A percentile compares a stretch with the other conserved stretches of the same genome.
phyloP scores from a whole-genome alignment of 1,139 yeast species.

The Kodamaea sp. region DNA sequence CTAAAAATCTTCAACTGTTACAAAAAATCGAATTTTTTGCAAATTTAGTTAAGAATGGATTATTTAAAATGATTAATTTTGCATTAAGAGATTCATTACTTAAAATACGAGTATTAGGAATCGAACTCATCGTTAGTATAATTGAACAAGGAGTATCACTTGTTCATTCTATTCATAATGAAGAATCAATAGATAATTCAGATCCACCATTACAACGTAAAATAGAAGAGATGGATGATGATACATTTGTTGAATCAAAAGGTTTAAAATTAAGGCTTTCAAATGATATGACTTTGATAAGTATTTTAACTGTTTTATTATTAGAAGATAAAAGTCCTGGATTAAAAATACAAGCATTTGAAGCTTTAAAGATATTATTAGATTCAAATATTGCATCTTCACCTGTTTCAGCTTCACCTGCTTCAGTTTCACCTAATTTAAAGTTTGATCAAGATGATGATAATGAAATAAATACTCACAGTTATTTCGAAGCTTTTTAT shows the following conservation, averaged over 20 bases:
- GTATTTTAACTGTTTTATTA: constrained; percentile 58
- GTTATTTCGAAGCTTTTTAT: constrained; percentile 62
- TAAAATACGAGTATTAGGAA: constrained; percentile 64
- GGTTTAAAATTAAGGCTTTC: constrained; percentile 35
- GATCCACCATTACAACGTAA: constrained; percentile 25
- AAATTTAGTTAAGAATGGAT: constrained; percentile 61
- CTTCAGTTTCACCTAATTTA: constrained; percentile 6
- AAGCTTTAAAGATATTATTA: constrained; percentile 70
- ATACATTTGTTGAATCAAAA: constrained; percentile 17
- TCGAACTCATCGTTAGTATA: constrained; percentile 75
- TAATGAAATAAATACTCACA: constrained; percentile 43
- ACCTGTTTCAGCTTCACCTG: constrained; percentile 10
- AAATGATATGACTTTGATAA: constrained; percentile 60
- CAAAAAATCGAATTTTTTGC: constrained; percentile 68
- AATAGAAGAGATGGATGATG: constrained; percentile 13
- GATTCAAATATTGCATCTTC: constrained; percentile 50
- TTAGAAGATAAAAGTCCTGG: constrained; percentile 67
- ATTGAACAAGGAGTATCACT: constrained; percentile 81
- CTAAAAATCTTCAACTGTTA: constrained; percentile 61
- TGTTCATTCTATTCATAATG: constrained; percentile 44
- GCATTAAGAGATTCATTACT: constrained; percentile 58
- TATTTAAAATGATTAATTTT: constrained; percentile 66
- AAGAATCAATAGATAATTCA: constrained; percentile 33
- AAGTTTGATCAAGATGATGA: constrained; percentile 18
- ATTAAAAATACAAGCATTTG: constrained; percentile 75